Base-by-base conservation (phyloP, 208 protist species). In the Crithidia expoeki region DNA sequence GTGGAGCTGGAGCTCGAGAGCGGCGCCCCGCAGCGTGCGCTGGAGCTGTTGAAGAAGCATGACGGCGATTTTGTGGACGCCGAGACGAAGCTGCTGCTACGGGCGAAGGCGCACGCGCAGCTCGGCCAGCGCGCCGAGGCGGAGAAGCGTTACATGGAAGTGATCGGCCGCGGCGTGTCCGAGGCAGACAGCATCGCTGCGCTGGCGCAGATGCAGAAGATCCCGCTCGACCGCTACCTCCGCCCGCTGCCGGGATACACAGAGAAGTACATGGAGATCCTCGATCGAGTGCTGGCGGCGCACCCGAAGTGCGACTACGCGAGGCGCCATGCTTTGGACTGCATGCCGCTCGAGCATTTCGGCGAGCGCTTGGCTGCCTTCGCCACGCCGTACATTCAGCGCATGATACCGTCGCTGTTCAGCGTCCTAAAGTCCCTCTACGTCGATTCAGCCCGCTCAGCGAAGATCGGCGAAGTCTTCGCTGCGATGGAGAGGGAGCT, bases 341-440 rank as follows among this genome's bases (percentile, higher is more conserved):
- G 88, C 70, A 66, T 89, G 47, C 88, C 91, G 2, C 79, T 94
- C 30, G 90, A 81, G 17, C 47, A 83, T 16, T 94, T 98, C 74
- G 67, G 65, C 67, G 74, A 79, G 52, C 68, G 72, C 21, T 68
- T 95, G 11, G 57, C 66, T 38, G 66, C 71, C 11, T 96, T 92
- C 62, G 74, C 81, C 4, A 63, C 67, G 53, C 52, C 60, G 46
- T 94, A 86, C 80, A 84, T 99, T 46, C 60, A 66, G 6, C 97
- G 96, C 66, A 93, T 94, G 73, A 93, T 98, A 49, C 96, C 97
- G 51, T 98, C 97, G 11, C 79, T 99, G 7, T 97, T 98, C 70
- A 94, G 84, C 68, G 89, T 90, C 23, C 71, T 98, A 47, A 98
- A 98, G 81, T 89, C 85, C 3, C 80, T 98, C 19, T 99, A 98